phyloP scores from a whole-genome alignment of 164 flowering plant genomes.

The Tinospora cordifolia region DNA sequence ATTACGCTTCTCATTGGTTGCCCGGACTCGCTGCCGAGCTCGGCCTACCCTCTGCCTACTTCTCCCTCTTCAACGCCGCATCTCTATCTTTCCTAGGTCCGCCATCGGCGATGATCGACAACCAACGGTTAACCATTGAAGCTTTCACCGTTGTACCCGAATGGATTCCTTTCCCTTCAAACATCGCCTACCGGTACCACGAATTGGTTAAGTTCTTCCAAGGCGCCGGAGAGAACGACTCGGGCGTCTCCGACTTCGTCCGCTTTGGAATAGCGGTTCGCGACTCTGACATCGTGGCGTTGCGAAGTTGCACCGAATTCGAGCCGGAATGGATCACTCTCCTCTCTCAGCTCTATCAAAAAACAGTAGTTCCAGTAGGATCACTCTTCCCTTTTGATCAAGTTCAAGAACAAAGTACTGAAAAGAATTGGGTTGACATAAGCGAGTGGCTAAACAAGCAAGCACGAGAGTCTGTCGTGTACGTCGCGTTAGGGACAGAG shows the following conservation, averaged over 20 bases:
- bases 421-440: slow-evolving; percentile 23
- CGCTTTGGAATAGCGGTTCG: slow-evolving; percentile 22
- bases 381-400: slow-evolving; percentile 30
- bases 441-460: slow-evolving; percentile 38
- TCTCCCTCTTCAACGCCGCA: slow-evolving; percentile 38
- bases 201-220: slow-evolving; percentile 24
- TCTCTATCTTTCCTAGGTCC: slow-evolving; percentile 31
- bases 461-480: slow-evolving; percentile 30
- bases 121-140: slow-evolving; percentile 12
- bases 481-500: slow-evolving; percentile 53
- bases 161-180: slow-evolving; percentile 41
- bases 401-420: neutral
- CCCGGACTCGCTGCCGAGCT: slow-evolving; percentile 29
- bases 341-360: slow-evolving; percentile 26
- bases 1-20: slow-evolving; percentile 55
- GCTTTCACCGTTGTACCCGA: slow-evolving; percentile 31
- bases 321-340: slow-evolving; percentile 48
- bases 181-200: slow-evolving; percentile 25
- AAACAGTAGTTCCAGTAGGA: slow-evolving; percentile 50
- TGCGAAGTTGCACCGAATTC: slow-evolving; percentile 42
- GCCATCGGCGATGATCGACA: slow-evolving; percentile 17
- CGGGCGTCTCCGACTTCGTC: slow-evolving; percentile 24
- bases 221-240: slow-evolving; percentile 9
- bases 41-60: slow-evolving; percentile 27
- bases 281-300: slow-evolving; percentile 30